phyloP scores from a whole-genome alignment of 768 basidiomycete species.

The Suillus lakei region DNA sequence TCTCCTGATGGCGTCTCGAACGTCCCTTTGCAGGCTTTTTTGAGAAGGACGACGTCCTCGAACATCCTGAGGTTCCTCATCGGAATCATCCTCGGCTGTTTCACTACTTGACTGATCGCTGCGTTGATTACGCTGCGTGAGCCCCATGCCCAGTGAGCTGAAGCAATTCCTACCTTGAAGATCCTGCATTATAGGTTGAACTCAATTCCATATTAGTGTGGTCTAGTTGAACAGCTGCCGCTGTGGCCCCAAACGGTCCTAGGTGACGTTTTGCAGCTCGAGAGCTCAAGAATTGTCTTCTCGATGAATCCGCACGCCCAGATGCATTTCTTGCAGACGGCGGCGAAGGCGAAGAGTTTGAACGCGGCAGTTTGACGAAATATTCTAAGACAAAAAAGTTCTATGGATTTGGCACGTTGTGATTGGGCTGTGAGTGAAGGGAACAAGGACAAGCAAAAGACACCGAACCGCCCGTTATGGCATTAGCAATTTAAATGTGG shows the following conservation, averaged over 20 bases:
- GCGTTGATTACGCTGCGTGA: slow-evolving; percentile 22
- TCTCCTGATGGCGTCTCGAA: slow-evolving; percentile 29
- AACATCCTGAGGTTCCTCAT: slow-evolving; percentile 46
- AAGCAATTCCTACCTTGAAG: slow-evolving; percentile 62
- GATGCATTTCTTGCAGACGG: slow-evolving; percentile 58
- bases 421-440: neutral
- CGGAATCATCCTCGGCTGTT: slow-evolving; percentile 63
- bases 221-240: slow-evolving; percentile 23
- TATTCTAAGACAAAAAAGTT: slow-evolving; percentile 10
- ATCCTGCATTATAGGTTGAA: slow-evolving; percentile 87
- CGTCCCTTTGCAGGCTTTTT: slow-evolving; percentile 32
- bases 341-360: slow-evolving; percentile 78
- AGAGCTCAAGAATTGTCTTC: slow-evolving; percentile 41
- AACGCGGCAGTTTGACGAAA: slow-evolving; percentile 72
- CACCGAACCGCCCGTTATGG: slow-evolving; percentile 4
- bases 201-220: slow-evolving; percentile 66
- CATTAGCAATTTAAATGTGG: neutral
- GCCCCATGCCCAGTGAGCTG: neutral
- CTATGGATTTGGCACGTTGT: slow-evolving; percentile 3
- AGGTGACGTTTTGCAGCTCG: slow-evolving; percentile 31
- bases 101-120: slow-evolving; percentile 56
- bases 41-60: slow-evolving; percentile 50
- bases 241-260: slow-evolving; percentile 25
- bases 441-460: slow-evolving; percentile 10
- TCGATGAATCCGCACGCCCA: slow-evolving; percentile 53